Evolutionary conservation across 768 basidiomycete genomes (phyloP).

Genomic region (Termitomyces sp.): DNA sequence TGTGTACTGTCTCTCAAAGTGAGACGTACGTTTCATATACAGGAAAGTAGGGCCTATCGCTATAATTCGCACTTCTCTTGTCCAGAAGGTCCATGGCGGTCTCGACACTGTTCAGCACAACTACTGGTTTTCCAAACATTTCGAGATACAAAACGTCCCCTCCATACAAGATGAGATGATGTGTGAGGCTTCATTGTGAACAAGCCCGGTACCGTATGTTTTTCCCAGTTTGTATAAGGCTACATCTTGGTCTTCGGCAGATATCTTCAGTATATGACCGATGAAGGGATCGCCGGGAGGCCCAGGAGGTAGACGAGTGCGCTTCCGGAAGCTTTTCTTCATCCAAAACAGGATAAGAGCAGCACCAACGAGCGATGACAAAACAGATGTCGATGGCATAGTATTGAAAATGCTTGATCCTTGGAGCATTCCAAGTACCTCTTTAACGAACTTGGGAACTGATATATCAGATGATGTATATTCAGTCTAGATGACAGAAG

Average conservation of each 20-base stretch:
- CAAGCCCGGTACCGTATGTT: slow-evolving; percentile 21
- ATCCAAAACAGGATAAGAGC: not conserved
- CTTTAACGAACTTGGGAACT: not conserved
- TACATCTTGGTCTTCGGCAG: slow-evolving; percentile 17
- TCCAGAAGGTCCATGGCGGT: slow-evolving; percentile 21
- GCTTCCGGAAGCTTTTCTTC: not conserved
- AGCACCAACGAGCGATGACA: not conserved
- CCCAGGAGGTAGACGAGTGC: slow-evolving; percentile 21
- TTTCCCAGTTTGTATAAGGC: slow-evolving; percentile 24
- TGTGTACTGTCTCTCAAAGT: not conserved
- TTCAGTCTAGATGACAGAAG: too few species aligned
- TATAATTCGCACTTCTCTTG: slow-evolving; percentile 19
- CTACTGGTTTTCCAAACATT: slow-evolving; percentile 18
- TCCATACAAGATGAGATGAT: not conserved
- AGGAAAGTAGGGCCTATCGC: slow-evolving; percentile 15
- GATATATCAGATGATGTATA: too few species aligned
- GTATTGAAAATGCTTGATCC: not conserved
- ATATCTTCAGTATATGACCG: slow-evolving; percentile 21
- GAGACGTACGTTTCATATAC: slow-evolving; percentile 10
- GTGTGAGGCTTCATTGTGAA: not conserved
- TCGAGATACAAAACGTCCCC: slow-evolving; percentile 18
- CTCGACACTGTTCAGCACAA: slow-evolving; percentile 18
- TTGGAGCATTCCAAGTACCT: not conserved
- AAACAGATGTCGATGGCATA: not conserved
- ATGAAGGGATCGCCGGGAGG: slow-evolving; percentile 29